These are phyloP conservation scores for Xylariaceae sp. DNA, from an alignment of 2,329 filamentous ascomycete genomes.

Conservation along the genomic window DNA sequence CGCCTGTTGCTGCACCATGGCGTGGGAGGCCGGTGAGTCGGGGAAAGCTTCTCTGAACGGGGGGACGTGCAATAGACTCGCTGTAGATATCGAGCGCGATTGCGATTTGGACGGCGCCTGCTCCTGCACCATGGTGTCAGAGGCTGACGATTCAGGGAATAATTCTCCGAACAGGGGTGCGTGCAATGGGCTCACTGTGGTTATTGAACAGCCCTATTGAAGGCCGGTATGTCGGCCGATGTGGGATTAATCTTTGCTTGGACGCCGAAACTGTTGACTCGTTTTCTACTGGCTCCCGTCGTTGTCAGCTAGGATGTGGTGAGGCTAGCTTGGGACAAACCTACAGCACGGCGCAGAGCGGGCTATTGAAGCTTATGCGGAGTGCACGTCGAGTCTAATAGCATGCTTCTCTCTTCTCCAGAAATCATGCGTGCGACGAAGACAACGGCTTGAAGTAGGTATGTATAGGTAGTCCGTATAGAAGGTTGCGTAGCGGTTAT, in stretches of 20 bases:
- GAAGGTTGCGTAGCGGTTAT: no score
- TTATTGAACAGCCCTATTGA: neutral
- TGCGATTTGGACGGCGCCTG: slow-evolving; percentile 44
- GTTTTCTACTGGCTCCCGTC: slow-evolving; percentile 27
- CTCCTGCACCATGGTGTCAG: slow-evolving; percentile 44
- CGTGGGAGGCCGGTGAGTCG: slow-evolving; percentile 5
- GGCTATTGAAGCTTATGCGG: neutral
- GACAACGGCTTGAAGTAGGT: neutral
- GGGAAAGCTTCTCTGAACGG: neutral
- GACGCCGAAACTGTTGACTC: slow-evolving; percentile 33
- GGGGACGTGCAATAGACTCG: neutral
- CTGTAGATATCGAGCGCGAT: slow-evolving; percentile 3
- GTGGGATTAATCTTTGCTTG: slow-evolving; percentile 32
- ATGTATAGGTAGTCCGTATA: no score
- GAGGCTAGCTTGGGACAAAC: neutral
- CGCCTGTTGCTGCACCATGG: slow-evolving; percentile 47
- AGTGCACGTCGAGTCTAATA: neutral
- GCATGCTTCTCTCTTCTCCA: neutral
- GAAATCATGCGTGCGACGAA: neutral
- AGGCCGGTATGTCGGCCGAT: slow-evolving; percentile 8
- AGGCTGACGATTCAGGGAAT: neutral
- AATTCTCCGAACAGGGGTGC: neutral
- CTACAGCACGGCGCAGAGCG: slow-evolving; percentile 2
- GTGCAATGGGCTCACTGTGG: neutral
- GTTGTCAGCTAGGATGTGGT: neutral